Conservation (phyloP, 768 basidiomycete genomes). For the Pisolithus microcarpus region DNA sequence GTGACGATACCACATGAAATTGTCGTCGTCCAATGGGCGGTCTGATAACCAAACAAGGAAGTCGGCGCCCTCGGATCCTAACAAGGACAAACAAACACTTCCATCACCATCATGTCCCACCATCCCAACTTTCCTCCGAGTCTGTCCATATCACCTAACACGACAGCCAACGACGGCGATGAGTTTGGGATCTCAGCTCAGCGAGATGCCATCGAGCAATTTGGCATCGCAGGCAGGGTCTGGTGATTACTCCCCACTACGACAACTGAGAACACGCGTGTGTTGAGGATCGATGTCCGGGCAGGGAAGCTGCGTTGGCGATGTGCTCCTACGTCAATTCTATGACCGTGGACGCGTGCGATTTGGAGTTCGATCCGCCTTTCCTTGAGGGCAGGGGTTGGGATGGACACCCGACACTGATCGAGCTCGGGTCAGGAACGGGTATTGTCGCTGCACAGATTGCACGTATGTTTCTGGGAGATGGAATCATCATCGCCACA, state of each 20-base stretch:
- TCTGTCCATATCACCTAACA: constrained; percentile 34
- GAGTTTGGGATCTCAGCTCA: constrained; percentile 36
- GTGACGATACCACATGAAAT: too few relatives aligned
- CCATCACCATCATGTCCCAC: not conserved
- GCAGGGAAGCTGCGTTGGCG: constrained; percentile 70
- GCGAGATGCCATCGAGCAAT: constrained; percentile 53
- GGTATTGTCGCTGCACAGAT: constrained; percentile 50
- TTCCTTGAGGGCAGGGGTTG: constrained; percentile 24
- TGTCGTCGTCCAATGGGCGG: too few relatives aligned
- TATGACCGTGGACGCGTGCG: not conserved
- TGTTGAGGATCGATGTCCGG: constrained; percentile 1
- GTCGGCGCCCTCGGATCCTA: not conserved
- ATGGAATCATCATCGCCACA: constrained; percentile 43
- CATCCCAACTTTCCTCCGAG: constrained; percentile 41
- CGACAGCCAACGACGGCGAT: not conserved
- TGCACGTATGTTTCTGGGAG: constrained; percentile 24
- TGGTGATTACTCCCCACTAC: constrained; percentile 48
- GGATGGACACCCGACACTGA: constrained; percentile 12
- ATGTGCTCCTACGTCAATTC: constrained; percentile 48
- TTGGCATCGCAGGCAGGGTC: constrained; percentile 80
- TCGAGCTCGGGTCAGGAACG: constrained; percentile 80
- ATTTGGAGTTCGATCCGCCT: constrained; percentile 48
- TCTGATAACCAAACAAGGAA: too few relatives aligned
- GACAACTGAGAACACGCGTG: not conserved
- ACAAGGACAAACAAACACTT: constrained; percentile 9